A percentile compares a stretch with the other conserved stretches of the same genome.
Evolutionary conservation across 192 early-diverging fungal genomes (phyloP).

Genomic region (Rhizoclosmatium sp.): DNA sequence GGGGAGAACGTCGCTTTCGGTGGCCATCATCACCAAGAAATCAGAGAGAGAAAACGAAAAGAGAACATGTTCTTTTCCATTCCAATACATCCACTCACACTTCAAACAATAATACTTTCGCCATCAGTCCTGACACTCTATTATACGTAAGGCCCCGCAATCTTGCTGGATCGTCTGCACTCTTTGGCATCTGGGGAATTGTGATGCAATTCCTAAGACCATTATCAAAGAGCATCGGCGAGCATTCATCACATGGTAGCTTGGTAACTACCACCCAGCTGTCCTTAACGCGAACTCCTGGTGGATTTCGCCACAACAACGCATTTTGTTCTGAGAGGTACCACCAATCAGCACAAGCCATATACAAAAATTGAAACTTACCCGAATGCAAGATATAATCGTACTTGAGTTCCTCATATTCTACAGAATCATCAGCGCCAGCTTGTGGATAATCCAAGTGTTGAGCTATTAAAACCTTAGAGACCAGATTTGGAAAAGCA

Average conservation of each 20-base stretch:
- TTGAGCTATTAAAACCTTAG: conserved; percentile 18
- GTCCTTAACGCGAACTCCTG: conserved; percentile 26
- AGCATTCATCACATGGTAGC: conserved; percentile 55
- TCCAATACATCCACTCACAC: conserved; percentile 5
- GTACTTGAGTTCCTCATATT: conserved; percentile 54
- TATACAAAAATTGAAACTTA: not conserved
- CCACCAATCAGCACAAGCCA: conserved; percentile 6
- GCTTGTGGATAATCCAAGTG: conserved; percentile 51
- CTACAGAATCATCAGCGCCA: conserved; percentile 53
- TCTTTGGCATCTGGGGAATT: conserved; percentile 44
- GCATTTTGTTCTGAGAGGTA: conserved; percentile 47
- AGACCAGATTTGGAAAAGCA: not conserved
- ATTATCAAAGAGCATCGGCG: conserved; percentile 47
- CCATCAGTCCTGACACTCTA: conserved; percentile 41
- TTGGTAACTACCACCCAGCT: conserved; percentile 46
- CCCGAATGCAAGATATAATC: conserved; percentile 54
- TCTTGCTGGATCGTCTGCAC: conserved; percentile 40
- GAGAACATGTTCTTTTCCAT: not conserved
- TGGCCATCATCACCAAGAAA: not conserved
- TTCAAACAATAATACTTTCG: conserved; percentile 40
- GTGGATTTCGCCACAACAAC: conserved; percentile 47
- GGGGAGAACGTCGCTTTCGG: not conserved
- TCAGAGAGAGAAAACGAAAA: not conserved
- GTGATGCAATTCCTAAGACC: conserved; percentile 46
- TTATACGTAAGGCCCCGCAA: conserved; percentile 47